Conservation (phyloP, 1,139 yeast species). For the Blastobotrys illinoisensis region DNA sequence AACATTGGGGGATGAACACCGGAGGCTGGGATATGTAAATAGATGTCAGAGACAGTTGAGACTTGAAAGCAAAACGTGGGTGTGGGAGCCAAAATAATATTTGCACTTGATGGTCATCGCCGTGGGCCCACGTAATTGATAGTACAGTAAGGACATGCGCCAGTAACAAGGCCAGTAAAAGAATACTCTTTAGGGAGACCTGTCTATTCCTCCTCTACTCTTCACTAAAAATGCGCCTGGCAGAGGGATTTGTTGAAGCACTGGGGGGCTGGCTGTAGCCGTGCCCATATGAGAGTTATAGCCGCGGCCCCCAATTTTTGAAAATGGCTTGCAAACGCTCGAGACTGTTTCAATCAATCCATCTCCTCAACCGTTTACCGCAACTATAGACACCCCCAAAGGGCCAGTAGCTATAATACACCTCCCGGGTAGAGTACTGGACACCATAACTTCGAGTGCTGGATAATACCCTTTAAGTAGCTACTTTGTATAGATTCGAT, state of each 20-base stretch:
- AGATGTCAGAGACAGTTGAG: too few species aligned
- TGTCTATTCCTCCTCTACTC: too few species aligned
- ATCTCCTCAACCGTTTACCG: not conserved
- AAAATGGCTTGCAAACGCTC: not conserved
- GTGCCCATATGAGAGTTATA: not conserved
- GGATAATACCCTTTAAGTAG: not conserved
- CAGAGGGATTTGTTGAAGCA: not conserved
- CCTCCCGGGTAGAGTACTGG: not conserved
- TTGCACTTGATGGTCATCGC: not conserved
- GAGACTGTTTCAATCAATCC: not conserved
- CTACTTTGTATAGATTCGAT: not conserved
- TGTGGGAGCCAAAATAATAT: not conserved
- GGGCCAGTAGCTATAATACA: not conserved
- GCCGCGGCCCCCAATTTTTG: conserved; percentile 1
- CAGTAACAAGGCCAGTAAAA: not conserved
- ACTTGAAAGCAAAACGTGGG: too few species aligned
- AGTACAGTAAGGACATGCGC: not conserved
- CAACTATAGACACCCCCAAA: not conserved
- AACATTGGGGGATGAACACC: not conserved
- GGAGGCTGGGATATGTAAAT: not conserved
- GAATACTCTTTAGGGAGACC: not conserved
- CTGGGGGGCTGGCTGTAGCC: not conserved
- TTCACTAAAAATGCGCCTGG: too few species aligned
- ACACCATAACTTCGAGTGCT: not conserved
- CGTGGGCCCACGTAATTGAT: not conserved